phyloP scores from a whole-genome alignment of 225 moss, liverwort and hornwort species.

The Antitrichia curtipendula region DNA sequence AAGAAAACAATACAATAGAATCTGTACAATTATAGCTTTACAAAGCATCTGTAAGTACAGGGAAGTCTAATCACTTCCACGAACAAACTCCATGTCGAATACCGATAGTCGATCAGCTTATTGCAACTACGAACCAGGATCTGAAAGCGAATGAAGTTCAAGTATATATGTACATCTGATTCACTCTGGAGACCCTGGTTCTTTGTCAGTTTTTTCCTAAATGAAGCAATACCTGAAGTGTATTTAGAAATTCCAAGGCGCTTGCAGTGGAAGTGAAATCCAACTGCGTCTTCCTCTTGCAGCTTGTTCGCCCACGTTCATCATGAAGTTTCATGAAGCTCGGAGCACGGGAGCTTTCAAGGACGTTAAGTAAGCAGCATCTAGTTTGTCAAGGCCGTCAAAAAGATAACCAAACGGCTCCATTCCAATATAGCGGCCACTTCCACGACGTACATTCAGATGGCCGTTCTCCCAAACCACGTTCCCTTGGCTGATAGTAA shows the following conservation, averaged over 20 bases:
- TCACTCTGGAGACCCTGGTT: neutral
- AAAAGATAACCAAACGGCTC: constrained; percentile 77
- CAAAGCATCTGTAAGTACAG: neutral
- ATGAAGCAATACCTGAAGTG: neutral
- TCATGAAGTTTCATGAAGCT: neutral
- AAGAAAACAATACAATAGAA: neutral
- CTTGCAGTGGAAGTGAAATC: neutral
- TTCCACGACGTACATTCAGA: constrained; percentile 55
- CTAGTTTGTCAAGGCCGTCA: constrained; percentile 74
- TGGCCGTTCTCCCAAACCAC: constrained; percentile 83
- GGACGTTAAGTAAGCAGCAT: constrained; percentile 39
- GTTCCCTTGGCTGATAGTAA: constrained; percentile 92
- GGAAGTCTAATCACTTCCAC: neutral
- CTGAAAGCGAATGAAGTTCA: neutral
- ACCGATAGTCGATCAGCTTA: neutral
- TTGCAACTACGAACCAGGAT: neutral
- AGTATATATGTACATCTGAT: neutral
- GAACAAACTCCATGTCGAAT: neutral
- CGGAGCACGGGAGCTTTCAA: constrained; percentile 63
- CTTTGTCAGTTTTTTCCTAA: neutral
- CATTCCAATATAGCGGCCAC: constrained; percentile 63
- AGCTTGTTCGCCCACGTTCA: neutral
- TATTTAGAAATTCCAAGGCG: neutral
- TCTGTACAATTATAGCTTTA: neutral
- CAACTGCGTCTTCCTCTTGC: neutral